Conservation (phyloP, 805 yeast genomes). For the Ogataea paraovalis region DNA sequence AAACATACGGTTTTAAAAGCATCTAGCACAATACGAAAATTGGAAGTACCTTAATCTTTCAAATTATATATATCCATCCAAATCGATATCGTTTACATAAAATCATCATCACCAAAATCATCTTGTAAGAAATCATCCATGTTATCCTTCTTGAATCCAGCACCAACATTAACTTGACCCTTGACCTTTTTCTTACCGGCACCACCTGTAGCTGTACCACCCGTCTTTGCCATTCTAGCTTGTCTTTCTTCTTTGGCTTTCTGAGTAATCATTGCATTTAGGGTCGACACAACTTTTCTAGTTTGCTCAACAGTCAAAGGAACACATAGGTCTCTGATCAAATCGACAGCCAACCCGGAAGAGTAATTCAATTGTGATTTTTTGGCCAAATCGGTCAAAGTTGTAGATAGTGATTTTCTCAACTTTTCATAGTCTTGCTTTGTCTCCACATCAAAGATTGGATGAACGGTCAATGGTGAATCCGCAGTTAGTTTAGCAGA, state of each 20-base stretch:
- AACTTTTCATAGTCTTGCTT: slow-evolving; percentile 77
- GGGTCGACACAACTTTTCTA: slow-evolving; percentile 80
- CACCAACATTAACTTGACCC: slow-evolving; percentile 64
- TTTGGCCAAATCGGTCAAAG: slow-evolving; percentile 56
- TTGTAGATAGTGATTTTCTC: slow-evolving; percentile 64
- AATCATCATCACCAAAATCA: slow-evolving; percentile 76
- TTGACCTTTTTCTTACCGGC: slow-evolving; percentile 95
- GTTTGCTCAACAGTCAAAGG: slow-evolving; percentile 81
- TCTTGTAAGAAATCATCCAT: slow-evolving; percentile 47
- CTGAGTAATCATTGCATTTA: slow-evolving; percentile 75
- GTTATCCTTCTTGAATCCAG: slow-evolving; percentile 59
- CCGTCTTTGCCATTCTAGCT: slow-evolving; percentile 74
- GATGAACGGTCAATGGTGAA: slow-evolving; percentile 67
- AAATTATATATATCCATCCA: neutral
- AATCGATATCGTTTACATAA: slow-evolving; percentile 49
- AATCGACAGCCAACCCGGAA: slow-evolving; percentile 74
- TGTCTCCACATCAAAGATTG: slow-evolving; percentile 78
- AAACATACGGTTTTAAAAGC: neutral
- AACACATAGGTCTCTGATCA: slow-evolving; percentile 76
- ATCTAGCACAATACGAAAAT: neutral
- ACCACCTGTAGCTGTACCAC: slow-evolving; percentile 87
- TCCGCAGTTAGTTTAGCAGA: slow-evolving; percentile 40
- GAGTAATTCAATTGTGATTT: slow-evolving; percentile 65
- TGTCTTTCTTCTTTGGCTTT: slow-evolving; percentile 89
- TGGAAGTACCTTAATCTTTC: neutral